Percentiles rank a stretch among this genome's conserved stretches.
These are phyloP conservation scores for Akanthomyces dipterigenus DNA, from an alignment of 2,329 filamentous ascomycete genomes.

Conservation along the genomic window DNA sequence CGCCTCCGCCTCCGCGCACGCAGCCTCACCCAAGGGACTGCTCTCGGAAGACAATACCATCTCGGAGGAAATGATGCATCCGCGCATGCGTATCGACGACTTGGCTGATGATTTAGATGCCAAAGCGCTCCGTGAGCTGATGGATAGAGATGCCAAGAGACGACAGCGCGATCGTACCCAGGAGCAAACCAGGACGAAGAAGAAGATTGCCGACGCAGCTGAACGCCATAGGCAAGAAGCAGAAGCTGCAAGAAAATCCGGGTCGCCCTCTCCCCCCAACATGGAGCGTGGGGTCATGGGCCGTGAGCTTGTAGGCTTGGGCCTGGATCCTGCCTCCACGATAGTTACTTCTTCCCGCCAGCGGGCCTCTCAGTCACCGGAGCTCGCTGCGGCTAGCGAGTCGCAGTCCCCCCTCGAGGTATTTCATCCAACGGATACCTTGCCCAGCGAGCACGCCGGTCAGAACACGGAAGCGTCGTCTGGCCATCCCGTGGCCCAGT, in stretches of 20 bases:
- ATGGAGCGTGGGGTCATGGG: conserved; percentile 55
- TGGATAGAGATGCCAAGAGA: conserved; percentile 82
- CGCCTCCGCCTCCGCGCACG: conserved; percentile 39
- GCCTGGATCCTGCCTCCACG: conserved; percentile 48
- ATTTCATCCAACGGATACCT: conserved; percentile 26
- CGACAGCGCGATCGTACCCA: conserved; percentile 65
- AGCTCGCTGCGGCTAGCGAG: conserved; percentile 20
- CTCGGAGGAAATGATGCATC: conserved; percentile 53
- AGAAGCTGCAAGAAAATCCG: conserved; percentile 45
- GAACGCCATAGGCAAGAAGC: conserved; percentile 59
- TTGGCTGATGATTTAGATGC: conserved; percentile 83
- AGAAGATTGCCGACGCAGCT: conserved; percentile 56
- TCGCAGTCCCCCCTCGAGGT: conserved; percentile 19
- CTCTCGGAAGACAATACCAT: conserved; percentile 46
- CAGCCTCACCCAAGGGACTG: conserved; percentile 46
- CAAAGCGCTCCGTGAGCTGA: conserved; percentile 73
- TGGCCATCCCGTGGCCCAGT: not conserved
- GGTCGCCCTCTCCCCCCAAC: conserved; percentile 46
- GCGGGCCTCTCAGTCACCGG: conserved; percentile 22
- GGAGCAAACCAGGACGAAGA: conserved; percentile 61
- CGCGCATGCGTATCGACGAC: conserved; percentile 58
- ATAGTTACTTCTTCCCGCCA: conserved; percentile 51
- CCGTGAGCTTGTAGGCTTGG: conserved; percentile 50
- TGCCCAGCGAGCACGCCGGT: conserved; percentile 18
- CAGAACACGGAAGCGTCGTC: conserved; percentile 11